These are phyloP conservation scores for Medicago truncatula DNA, from an alignment of 306 rosid genomes.

Conservation along the genomic window MtrunA17r5.0-ANR NC_053046.1:28067001-28067500, in stretches of 20 bases:
- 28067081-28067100: not conserved
- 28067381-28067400: slow-evolving; percentile 94
- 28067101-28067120: not conserved
- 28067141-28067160: not conserved
- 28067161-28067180: not conserved
- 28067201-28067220: not conserved
- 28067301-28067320: slow-evolving; percentile 64
- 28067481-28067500: slow-evolving; percentile 82
- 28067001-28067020: not conserved
- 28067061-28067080: not conserved
- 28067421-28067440: slow-evolving; percentile 89
- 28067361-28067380: slow-evolving; percentile 97
- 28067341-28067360: slow-evolving; percentile 90
- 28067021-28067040: not conserved
- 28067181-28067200: not conserved
- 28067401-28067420: slow-evolving; percentile 98
- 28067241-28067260: slow-evolving; percentile 32
- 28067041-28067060: not conserved
- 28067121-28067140: not conserved
- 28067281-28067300: slow-evolving; percentile 34
- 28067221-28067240: slow-evolving; percentile 26
- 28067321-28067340: slow-evolving; percentile 85
- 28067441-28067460: slow-evolving; percentile 88
- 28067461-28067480: slow-evolving; percentile 90
- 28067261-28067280: slow-evolving; percentile 32